phyloP scores from a whole-genome alignment of 192 early-diverging fungal genomes.

The Coemansia sp. region DNA sequence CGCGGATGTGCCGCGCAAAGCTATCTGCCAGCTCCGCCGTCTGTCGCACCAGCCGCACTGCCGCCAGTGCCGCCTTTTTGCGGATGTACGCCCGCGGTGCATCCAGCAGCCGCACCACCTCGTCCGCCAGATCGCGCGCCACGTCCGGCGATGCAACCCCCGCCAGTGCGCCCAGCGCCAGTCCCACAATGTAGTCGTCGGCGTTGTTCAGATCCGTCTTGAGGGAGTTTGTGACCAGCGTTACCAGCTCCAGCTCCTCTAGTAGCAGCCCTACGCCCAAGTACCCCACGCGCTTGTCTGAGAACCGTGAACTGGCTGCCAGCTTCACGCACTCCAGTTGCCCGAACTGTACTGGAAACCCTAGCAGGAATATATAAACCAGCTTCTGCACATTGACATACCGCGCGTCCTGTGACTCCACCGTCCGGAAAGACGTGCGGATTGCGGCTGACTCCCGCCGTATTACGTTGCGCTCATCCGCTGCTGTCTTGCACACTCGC shows the following conservation, averaged over 20 bases:
- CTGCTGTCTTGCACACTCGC: conserved; percentile 95
- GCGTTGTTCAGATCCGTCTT: conserved; percentile 94
- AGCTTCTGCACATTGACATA: conserved; percentile 96
- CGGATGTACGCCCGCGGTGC: conserved; percentile 91
- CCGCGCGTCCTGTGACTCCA: conserved; percentile 79
- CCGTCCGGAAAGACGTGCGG: conserved; percentile 95
- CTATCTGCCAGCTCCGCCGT: conserved; percentile 90
- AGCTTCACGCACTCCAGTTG: conserved; percentile 99
- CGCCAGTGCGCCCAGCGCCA: conserved; percentile 93
- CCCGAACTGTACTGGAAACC: conserved; percentile 98
- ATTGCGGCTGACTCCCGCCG: conserved; percentile 94
- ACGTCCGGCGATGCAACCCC: conserved; percentile 97
- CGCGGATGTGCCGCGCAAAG: conserved; percentile 71
- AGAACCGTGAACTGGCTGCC: conserved; percentile 87
- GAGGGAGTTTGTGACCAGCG: conserved; percentile 95
- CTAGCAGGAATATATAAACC: conserved; percentile 97
- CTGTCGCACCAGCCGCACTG: conserved; percentile 86
- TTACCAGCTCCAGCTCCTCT: conserved; percentile 97
- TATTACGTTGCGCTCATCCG: conserved; percentile 97
- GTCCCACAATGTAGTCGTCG: conserved; percentile 96
- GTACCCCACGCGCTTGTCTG: conserved; percentile 98
- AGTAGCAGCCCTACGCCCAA: conserved; percentile 96
- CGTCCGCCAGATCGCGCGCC: conserved; percentile 87
- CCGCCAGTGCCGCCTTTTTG: conserved; percentile 97
- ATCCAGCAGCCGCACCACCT: conserved; percentile 90